Evolutionary conservation across 768 basidiomycete species (phyloP), one percentile per base, ranked within the genome.

Genomic region (Xanthoconium purpureum): DNA sequence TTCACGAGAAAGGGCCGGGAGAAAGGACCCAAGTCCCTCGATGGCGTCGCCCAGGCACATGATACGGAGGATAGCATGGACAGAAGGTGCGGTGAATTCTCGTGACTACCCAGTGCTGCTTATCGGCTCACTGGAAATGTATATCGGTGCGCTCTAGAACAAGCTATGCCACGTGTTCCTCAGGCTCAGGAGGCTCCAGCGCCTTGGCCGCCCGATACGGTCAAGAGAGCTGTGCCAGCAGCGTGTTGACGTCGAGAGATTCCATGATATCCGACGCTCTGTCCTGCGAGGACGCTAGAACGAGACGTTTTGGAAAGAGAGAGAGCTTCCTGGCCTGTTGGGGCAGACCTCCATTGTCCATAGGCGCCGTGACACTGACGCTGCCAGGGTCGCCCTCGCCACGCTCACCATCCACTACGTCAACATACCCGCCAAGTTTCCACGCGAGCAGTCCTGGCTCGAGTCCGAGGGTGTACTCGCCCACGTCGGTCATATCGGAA

Each of bases 1-100:
- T 62, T 66, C 32, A 49, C 53, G 2, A 57, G 11, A 18, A 70
- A 66, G 48, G 58, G 60, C 8, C 58, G 62, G 39, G 40, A 46
- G 13, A 54, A 24, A 29, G 47, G 35, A 5, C 2, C 39, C 1
- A 24, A 11, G 9, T 0, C n/a, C 13, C 0, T 1, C 5, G 46
- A 50, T 17, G n/a, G 43, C 15, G 12, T 17, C 7, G 20, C 33
- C 15, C 42, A 49, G 40, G 38, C 36, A 50, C 52, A 20, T 0
- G 51, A 50, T 12, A 8, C n/a, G 24, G 35, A 48, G 14, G 35
- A 40, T 15, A 5, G 32, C 7, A 6, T 1, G 11, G 55, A 59
- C 12, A 60, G 15, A 44, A 57, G 59, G 66, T 63, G 24, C 36
- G 39, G 15, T 43, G 12, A 9, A n/a, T 11, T 39, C 8, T 18